Percentiles rank a stretch among this genome's conserved stretches.
Conservation (phyloP, 2,329 filamentous ascomycete species). For the Diaporthe sp. region DNA sequence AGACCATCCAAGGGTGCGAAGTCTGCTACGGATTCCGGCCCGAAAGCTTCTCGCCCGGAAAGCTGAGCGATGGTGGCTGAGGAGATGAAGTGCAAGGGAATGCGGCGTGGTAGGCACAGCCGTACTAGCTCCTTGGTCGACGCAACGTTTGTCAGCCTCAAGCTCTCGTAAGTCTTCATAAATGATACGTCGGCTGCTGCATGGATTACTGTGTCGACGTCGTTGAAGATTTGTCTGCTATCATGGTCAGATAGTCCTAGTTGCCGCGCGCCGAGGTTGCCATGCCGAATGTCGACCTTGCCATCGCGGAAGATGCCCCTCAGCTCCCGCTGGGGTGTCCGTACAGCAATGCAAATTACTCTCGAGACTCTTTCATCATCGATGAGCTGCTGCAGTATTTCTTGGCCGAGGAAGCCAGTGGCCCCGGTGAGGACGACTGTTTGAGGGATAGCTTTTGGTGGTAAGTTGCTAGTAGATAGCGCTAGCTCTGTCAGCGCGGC, state of each 20-base stretch:
- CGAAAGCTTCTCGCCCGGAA: constrained; percentile 33
- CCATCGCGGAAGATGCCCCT: constrained; percentile 38
- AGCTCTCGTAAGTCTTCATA: constrained; percentile 48
- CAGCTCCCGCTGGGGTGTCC: background rate
- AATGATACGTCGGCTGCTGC: constrained; percentile 53
- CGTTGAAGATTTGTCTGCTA: constrained; percentile 21
- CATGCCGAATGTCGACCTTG: constrained; percentile 7
- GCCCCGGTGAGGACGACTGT: constrained; percentile 51
- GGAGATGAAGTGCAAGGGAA: constrained; percentile 56
- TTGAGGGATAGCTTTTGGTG: background rate
- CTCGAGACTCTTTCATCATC: constrained; percentile 46
- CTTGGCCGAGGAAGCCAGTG: constrained; percentile 54
- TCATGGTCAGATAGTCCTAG: constrained; percentile 43
- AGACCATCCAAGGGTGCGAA: constrained; percentile 42
- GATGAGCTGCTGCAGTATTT: constrained; percentile 53
- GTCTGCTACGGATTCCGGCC: constrained; percentile 28
- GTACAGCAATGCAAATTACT: constrained; percentile 53
- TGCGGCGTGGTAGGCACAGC: constrained; percentile 40
- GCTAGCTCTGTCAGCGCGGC: background rate
- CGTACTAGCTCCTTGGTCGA: constrained; percentile 47
- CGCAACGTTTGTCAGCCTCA: constrained; percentile 46
- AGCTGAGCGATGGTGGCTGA: constrained; percentile 40
- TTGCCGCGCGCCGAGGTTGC: constrained; percentile 46
- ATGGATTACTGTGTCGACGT: constrained; percentile 59
- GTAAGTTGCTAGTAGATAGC: background rate